A percentile compares a stretch with the other conserved stretches of the same genome.
Evolutionary conservation across 1,284 basidiomycete genomes (phyloP).

Genomic region (Tilletia horrida): DNA sequence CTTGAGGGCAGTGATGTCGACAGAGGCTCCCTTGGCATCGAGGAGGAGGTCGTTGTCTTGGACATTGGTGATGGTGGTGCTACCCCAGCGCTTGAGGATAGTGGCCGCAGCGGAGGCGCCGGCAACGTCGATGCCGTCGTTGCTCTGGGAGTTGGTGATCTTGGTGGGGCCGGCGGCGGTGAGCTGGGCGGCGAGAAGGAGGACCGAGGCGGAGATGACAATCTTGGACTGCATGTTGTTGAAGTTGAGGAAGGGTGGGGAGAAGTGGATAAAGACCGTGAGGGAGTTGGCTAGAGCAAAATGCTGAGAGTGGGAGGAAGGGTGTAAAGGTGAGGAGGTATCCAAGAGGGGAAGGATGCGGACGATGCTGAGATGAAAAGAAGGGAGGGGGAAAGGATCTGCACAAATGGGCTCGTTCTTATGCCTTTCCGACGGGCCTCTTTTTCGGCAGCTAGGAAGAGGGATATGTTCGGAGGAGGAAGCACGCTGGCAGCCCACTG

Average conservation of each 20-base stretch:
- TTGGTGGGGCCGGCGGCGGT: constrained; percentile 1
- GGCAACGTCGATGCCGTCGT: constrained; percentile 1
- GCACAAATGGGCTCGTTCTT: neutral
- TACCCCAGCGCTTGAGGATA: neutral
- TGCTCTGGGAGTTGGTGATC: neutral
- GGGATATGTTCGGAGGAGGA: no score
- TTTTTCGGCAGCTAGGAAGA: no score
- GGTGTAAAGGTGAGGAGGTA: neutral
- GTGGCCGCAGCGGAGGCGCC: neutral
- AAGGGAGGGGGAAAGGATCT: neutral
- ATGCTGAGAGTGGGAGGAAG: neutral
- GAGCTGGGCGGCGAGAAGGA: constrained; percentile 4
- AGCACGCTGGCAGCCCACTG: no score
- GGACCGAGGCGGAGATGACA: constrained; percentile 13
- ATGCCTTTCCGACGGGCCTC: no score
- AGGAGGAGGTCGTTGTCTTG: constrained; percentile 6
- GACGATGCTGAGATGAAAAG: neutral
- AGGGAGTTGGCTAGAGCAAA: neutral
- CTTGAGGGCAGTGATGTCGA: neutral
- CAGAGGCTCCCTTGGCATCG: constrained; percentile 2
- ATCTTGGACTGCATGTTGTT: constrained; percentile 17
- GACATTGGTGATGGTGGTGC: constrained; percentile 2
- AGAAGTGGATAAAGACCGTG: neutral
- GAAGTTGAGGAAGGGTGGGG: neutral
- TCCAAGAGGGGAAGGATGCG: constrained; percentile 10